Percentiles rank a stretch among this genome's conserved stretches.
Evolutionary conservation across 148 eudicot species (phyloP).

Genomic region (Oxyria digyna): DNA sequence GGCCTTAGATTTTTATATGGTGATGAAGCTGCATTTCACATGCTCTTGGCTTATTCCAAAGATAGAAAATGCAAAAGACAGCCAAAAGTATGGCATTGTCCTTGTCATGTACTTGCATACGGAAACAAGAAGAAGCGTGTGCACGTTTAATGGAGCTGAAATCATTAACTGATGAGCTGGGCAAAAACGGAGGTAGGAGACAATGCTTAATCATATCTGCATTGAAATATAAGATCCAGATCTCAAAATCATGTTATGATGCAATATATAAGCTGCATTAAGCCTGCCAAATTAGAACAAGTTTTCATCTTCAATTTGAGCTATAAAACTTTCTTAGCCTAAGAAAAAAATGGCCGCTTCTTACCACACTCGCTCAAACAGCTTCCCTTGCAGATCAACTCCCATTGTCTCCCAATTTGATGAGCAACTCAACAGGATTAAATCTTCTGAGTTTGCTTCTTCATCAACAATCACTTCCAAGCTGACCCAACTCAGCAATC

Average conservation of each 20-base stretch:
- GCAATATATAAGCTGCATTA: neutral
- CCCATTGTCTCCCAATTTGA: constrained; percentile 3
- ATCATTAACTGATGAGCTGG: neutral
- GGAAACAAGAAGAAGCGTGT: neutral
- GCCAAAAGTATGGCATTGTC: neutral
- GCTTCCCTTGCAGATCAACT: neutral
- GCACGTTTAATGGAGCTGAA: neutral
- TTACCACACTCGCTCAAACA: neutral
- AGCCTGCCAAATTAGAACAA: neutral
- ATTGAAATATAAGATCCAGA: neutral
- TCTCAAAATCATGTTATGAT: neutral
- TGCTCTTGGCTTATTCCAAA: neutral
- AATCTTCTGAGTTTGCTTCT: constrained; percentile 15
- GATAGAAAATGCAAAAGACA: no score
- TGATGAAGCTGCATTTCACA: neutral
- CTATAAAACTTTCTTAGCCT: neutral
- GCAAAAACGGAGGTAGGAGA: neutral
- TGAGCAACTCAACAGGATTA: constrained; percentile 17
- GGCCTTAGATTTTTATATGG: neutral
- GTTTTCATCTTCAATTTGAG: neutral
- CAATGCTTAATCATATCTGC: neutral
- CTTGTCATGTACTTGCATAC: neutral
- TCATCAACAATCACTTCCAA: constrained; percentile 5
- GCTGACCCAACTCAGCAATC: neutral
- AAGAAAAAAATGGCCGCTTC: neutral